Percentiles rank a stretch among this genome's conserved stretches.
These are phyloP conservation scores for Penicillium paneum DNA, from an alignment of 2,329 filamentous ascomycete species.

Conservation along the genomic window DNA sequence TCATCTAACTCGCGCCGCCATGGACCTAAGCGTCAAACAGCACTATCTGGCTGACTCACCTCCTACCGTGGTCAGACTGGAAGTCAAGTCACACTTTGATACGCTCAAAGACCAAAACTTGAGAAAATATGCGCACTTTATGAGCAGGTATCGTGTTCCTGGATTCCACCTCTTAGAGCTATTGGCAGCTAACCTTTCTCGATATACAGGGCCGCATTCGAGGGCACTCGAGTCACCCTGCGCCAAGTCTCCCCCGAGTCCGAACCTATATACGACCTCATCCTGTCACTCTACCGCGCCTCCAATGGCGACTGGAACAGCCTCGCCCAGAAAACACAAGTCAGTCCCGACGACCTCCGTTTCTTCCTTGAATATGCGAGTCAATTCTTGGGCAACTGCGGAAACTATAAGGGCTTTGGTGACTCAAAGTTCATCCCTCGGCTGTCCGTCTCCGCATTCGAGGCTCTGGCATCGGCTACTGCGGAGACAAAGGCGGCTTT, in stretches of 20 bases:
- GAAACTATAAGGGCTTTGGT: conserved; percentile 85
- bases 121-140: conserved; percentile 88
- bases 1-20: conserved; percentile 19
- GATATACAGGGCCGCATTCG: conserved; percentile 64
- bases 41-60: conserved; percentile 91
- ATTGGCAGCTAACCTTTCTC: conserved; percentile 9
- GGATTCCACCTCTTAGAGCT: not conserved
- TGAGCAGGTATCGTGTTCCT: conserved; percentile 61
- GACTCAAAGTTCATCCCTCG: conserved; percentile 80
- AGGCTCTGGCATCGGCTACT: conserved; percentile 59
- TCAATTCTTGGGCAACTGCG: conserved; percentile 75
- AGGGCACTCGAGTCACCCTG: conserved; percentile 73
- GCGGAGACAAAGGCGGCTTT: conserved; percentile 63
- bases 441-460: conserved; percentile 61
- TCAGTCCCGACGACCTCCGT: conserved; percentile 62
- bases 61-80: conserved; percentile 79
- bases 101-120: conserved; percentile 56
- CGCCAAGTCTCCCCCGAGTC: conserved; percentile 80
- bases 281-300: conserved; percentile 66
- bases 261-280: conserved; percentile 76
- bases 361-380: conserved; percentile 73
- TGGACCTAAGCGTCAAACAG: conserved; percentile 43
- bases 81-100: conserved; percentile 91
- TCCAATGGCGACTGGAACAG: conserved; percentile 68
- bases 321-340: conserved; percentile 61